Conservation (phyloP, 2,329 filamentous ascomycete genomes). For the Cercospora sp. region DNA sequence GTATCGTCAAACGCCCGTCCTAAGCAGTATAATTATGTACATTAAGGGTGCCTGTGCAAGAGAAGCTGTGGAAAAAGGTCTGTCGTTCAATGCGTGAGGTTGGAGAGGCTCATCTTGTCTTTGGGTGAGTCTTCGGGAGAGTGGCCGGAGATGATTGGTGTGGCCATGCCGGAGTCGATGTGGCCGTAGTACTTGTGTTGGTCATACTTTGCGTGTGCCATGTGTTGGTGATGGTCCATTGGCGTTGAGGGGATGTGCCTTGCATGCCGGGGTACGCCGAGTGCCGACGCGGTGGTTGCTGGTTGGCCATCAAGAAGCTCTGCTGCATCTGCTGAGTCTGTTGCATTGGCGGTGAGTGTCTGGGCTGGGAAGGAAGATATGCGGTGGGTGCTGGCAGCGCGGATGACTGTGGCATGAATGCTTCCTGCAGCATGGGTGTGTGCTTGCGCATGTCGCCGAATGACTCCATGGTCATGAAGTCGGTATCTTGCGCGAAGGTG, state of each 20-base stretch:
- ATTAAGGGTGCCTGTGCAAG: constrained; percentile 14
- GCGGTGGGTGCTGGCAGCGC: constrained; percentile 31
- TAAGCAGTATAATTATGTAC: constrained; percentile 11
- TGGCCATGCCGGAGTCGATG: constrained; percentile 36
- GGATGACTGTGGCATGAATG: constrained; percentile 37
- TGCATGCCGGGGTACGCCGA: constrained; percentile 25
- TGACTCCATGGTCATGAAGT: constrained; percentile 38
- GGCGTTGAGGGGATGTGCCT: constrained; percentile 25
- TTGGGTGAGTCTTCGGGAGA: constrained; percentile 40
- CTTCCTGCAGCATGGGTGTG: constrained; percentile 40
- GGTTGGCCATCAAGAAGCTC: constrained; percentile 7
- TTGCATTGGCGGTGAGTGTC: constrained; percentile 28
- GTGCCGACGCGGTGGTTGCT: constrained; percentile 27
- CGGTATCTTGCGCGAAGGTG: constrained; percentile 36
- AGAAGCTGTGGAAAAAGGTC: constrained; percentile 15
- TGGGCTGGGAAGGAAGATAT: constrained; percentile 32
- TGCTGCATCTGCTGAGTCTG: constrained; percentile 35
- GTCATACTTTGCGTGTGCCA: constrained; percentile 26
- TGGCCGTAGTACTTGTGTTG: constrained; percentile 22
- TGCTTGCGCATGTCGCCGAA: constrained; percentile 34
- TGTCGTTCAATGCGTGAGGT: constrained; percentile 37
- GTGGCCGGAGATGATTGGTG: constrained; percentile 31
- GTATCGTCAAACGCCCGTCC: constrained; percentile 17
- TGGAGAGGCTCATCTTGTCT: constrained; percentile 44
- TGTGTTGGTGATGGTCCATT: constrained; percentile 16